Percentiles rank a stretch among this genome's conserved stretches.
phyloP scores from a whole-genome alignment of 176 grass and related monocot species.

The Hsuehochloa calcarea region DNA sequence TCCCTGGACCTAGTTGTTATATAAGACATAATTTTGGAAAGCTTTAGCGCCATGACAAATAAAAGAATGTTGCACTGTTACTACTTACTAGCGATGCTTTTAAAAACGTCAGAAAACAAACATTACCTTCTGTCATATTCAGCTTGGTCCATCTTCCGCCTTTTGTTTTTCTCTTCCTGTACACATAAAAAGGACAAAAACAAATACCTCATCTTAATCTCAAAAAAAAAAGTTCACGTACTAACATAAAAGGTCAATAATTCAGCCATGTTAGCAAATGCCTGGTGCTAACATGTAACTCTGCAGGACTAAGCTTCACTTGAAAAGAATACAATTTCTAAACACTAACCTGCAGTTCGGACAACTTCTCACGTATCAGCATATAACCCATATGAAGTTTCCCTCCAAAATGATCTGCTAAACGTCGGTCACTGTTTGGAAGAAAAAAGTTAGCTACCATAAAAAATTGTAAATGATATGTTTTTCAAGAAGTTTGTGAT shows the following conservation, averaged over 20 bases:
- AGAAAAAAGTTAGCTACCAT: slow-evolving; percentile 23
- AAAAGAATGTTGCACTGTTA: not conserved
- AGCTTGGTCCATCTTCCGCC: slow-evolving; percentile 51
- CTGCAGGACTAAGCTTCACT: not conserved
- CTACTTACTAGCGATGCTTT: not conserved
- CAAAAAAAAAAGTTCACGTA: slow-evolving; percentile 25
- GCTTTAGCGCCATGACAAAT: not conserved
- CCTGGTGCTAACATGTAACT: slow-evolving; percentile 24
- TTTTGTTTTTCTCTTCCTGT: slow-evolving; percentile 91
- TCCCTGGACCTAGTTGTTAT: slow-evolving; percentile 60
- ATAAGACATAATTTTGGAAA: slow-evolving; percentile 2
- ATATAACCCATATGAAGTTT: slow-evolving; percentile 97
- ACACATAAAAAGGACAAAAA: slow-evolving; percentile 29
- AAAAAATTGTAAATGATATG: not conserved
- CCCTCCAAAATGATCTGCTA: slow-evolving; percentile 99
- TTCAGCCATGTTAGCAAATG: slow-evolving; percentile 28
- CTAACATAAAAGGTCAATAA: slow-evolving; percentile 18
- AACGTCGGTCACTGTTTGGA: slow-evolving; percentile 75
- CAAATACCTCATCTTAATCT: slow-evolving; percentile 21
- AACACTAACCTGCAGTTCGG: slow-evolving; percentile 62
- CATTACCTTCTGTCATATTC: slow-evolving; percentile 63
- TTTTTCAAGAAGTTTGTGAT: not conserved
- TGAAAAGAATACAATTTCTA: not conserved
- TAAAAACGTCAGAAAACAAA: slow-evolving; percentile 5
- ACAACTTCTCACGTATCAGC: slow-evolving; percentile 85